Percentiles rank a stretch among this genome's conserved stretches.
Conservation (phyloP, 2,329 filamentous ascomycete species). For the Xylaria sp. region DNA sequence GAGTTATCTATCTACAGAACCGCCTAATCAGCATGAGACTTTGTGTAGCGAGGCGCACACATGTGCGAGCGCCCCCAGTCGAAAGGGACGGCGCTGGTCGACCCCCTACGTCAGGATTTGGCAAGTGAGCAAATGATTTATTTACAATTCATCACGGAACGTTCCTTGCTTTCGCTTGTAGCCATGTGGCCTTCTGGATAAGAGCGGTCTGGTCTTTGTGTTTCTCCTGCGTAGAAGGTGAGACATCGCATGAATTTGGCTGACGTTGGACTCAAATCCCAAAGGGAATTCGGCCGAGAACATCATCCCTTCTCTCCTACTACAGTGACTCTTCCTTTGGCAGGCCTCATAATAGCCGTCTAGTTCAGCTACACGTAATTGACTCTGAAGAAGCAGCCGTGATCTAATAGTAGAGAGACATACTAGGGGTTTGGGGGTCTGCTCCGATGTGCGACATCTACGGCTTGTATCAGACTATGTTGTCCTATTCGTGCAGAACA, state of each 20-base stretch:
- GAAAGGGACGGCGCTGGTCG: conserved; percentile 2
- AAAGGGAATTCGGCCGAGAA: conserved; percentile 17
- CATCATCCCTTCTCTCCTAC: neutral
- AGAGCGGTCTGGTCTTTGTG: conserved; percentile 3
- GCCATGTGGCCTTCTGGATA: conserved; percentile 12
- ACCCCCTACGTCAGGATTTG: conserved; percentile 2
- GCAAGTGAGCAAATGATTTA: neutral
- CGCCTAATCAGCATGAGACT: neutral
- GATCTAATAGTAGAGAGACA: conserved; percentile 7
- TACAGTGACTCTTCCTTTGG: neutral
- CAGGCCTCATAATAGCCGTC: neutral
- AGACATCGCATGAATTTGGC: conserved; percentile 28
- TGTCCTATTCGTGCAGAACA: conserved; percentile 15
- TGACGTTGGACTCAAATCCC: conserved; percentile 21
- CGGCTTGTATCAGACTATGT: conserved; percentile 9
- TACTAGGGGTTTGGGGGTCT: neutral
- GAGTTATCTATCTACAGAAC: conserved; percentile 1
- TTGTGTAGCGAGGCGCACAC: neutral
- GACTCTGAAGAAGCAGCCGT: conserved; percentile 1
- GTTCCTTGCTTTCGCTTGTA: neutral
- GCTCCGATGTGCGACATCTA: conserved; percentile 8
- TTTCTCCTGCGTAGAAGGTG: conserved; percentile 5
- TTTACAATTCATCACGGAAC: conserved; percentile 3
- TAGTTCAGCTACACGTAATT: conserved; percentile 4
- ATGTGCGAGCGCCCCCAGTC: neutral